Evolutionary conservation across 73 alveolate species (phyloP).

Genomic region (Uronychia setigera): DNA sequence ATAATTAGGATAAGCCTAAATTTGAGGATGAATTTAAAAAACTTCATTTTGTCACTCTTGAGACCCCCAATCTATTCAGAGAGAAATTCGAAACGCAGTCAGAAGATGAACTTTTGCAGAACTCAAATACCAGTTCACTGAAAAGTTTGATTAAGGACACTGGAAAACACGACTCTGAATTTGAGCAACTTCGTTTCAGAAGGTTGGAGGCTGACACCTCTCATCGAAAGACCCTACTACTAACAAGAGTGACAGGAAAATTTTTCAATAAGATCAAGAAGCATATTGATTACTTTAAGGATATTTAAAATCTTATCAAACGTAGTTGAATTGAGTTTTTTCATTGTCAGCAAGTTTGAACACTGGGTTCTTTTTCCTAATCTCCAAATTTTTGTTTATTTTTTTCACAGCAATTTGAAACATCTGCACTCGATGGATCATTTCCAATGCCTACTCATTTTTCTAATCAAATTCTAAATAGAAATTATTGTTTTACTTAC

Average conservation of each 20-base stretch:
- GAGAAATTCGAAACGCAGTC: not conserved
- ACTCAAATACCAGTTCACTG: not conserved
- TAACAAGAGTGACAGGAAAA: not conserved
- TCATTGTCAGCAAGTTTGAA: slow-evolving; percentile 30
- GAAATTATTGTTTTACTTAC: too few relatives aligned
- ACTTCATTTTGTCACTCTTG: not conserved
- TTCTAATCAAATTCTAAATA: not conserved
- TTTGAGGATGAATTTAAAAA: not conserved
- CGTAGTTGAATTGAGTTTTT: not conserved
- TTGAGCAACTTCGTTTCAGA: not conserved
- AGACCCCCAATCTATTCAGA: not conserved
- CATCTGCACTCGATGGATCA: slow-evolving; percentile 58
- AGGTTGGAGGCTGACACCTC: not conserved
- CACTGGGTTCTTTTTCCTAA: slow-evolving; percentile 39
- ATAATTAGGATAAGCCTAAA: not conserved
- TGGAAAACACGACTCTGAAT: not conserved
- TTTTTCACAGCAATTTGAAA: slow-evolving; percentile 65
- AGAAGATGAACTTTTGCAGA: not conserved
- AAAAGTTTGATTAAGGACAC: not conserved
- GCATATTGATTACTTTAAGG: not conserved
- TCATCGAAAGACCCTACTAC: not conserved
- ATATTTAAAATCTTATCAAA: not conserved
- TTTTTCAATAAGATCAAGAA: not conserved
- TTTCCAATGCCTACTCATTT: slow-evolving; percentile 33
- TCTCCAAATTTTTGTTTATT: slow-evolving; percentile 49